phyloP scores from a whole-genome alignment of 2,329 filamentous ascomycete genomes.

The Coccinonectria pachysandricola region DNA sequence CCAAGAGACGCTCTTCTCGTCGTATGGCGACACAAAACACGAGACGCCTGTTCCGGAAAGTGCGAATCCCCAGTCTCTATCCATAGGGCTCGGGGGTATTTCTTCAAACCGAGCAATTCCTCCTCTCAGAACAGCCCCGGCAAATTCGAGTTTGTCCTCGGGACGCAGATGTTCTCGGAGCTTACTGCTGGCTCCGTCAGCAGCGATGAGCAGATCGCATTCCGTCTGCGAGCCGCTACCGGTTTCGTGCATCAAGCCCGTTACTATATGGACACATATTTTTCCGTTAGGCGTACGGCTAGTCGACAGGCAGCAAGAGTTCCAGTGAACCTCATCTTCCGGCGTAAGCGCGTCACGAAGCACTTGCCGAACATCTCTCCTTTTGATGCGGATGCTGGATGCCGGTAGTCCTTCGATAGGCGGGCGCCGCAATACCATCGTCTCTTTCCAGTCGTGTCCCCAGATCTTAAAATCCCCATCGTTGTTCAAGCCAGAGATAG shows the following conservation, averaged over 20 bases:
- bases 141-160: constrained; percentile 27
- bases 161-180: constrained; percentile 29
- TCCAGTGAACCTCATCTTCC: constrained; percentile 16
- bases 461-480: constrained; percentile 30
- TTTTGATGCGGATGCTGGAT: constrained; percentile 25
- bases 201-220: constrained; percentile 34
- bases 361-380: constrained; percentile 25
- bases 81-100: constrained; percentile 21
- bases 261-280: constrained; percentile 12
- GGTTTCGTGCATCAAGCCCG: not conserved
- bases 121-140: constrained; percentile 28
- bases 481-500: constrained; percentile 21
- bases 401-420: constrained; percentile 25
- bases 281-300: constrained; percentile 12
- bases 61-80: constrained; percentile 31
- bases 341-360: constrained; percentile 19
- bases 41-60: constrained; percentile 28
- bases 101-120: constrained; percentile 28
- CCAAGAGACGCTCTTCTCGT: constrained; percentile 32
- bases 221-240: constrained; percentile 9
- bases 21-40: constrained; percentile 35
- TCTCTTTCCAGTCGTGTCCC: constrained; percentile 26
- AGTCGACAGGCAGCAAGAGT: constrained; percentile 15
- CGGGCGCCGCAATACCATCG: constrained; percentile 21
- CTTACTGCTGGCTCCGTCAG: constrained; percentile 34